Evolutionary conservation across 768 basidiomycete species (phyloP).

Genomic region (Boletus tylopilopsis): DNA sequence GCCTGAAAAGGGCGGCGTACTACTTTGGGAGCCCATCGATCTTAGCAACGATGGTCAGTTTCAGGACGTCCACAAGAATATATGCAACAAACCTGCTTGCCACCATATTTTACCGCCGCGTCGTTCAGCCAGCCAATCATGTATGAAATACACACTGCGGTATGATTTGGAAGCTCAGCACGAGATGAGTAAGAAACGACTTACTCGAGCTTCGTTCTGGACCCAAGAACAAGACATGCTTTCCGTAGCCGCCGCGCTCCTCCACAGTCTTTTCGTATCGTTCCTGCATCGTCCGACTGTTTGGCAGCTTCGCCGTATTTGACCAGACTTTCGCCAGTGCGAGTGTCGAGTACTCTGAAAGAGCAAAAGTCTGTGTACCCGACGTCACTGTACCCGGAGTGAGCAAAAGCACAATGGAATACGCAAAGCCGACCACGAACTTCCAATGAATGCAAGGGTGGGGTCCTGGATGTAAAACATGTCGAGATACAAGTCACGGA

Average conservation of each 20-base stretch:
- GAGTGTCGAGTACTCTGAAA: background rate
- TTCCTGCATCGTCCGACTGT: background rate
- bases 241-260: conserved; percentile 14
- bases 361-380: background rate
- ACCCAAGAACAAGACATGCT: background rate
- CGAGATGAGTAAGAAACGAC: background rate
- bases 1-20: background rate
- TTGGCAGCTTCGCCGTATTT: conserved; percentile 9
- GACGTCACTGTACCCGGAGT: background rate
- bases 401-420: too few relatives aligned
- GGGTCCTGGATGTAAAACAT: conserved; percentile 12
- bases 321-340: conserved; percentile 17
- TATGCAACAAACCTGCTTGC: conserved; percentile 9
- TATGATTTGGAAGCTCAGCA: background rate
- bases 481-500: conserved; percentile 14
- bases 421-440: background rate
- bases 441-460: conserved; percentile 7
- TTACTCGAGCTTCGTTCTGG: background rate
- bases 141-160: background rate
- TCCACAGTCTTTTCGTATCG: background rate
- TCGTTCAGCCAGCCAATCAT: conserved; percentile 9
- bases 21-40: background rate
- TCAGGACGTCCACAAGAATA: background rate
- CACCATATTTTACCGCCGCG: conserved; percentile 7
- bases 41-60: background rate